Percentiles rank a stretch among this genome's conserved stretches.
phyloP scores from a whole-genome alignment of 164 flowering plant species.

The Tetrastigma voinierianum region DNA sequence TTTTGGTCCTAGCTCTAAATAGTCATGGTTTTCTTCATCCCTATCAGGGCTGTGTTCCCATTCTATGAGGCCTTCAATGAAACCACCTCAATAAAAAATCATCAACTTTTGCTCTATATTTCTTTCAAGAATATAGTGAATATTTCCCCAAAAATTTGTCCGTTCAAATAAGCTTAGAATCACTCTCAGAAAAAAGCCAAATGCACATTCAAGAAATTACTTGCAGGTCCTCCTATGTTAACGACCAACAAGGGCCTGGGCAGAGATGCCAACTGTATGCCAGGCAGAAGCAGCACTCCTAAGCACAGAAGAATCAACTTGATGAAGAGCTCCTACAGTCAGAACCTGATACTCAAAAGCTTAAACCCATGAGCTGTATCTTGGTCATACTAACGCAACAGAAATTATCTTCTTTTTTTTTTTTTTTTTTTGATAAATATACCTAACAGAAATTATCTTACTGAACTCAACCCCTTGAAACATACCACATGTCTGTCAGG shows the following conservation, averaged over 20 bases:
- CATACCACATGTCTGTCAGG: slow-evolving; percentile 76
- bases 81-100: too few species aligned
- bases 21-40: too few species aligned
- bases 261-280: slow-evolving; percentile 69
- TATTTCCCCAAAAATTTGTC: too few species aligned
- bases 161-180: too few species aligned
- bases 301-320: slow-evolving; percentile 64
- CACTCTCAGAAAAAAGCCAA: too few species aligned
- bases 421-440: too few species aligned
- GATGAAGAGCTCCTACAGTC: slow-evolving; percentile 84
- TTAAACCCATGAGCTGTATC: background rate
- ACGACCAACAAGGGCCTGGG: slow-evolving; percentile 84
- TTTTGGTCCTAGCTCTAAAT: too few species aligned
- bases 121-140: too few species aligned
- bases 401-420: too few species aligned
- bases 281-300: slow-evolving; percentile 65
- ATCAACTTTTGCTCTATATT: too few species aligned
- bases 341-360: slow-evolving; percentile 50
- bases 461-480: slow-evolving; percentile 5
- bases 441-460: slow-evolving; percentile 36
- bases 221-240: slow-evolving; percentile 85
- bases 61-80: too few species aligned
- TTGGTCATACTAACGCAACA: background rate
- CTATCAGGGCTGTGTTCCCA: too few species aligned
- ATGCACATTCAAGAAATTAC: slow-evolving; percentile 31